Conservation (phyloP, 164 flowering plant species). For the Liriodendron chinense region DNA sequence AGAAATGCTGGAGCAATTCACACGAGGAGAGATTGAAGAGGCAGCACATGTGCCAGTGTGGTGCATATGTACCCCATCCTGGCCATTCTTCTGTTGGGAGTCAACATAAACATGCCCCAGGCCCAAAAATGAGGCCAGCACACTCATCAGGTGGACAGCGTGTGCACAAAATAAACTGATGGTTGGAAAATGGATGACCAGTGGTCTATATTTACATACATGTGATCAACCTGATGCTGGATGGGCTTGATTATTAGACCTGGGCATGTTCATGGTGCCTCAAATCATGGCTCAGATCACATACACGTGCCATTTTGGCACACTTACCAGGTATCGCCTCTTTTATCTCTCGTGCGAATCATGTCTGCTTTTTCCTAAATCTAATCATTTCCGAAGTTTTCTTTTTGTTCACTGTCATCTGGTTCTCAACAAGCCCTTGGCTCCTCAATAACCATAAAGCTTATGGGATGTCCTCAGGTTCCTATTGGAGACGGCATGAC, state of each 20-base stretch:
- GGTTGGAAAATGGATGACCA: neutral
- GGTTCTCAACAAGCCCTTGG: neutral
- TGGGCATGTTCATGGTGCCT: neutral
- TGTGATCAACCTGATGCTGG: neutral
- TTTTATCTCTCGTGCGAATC: neutral
- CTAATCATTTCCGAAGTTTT: neutral
- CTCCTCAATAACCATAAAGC: conserved; percentile 7
- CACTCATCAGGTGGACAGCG: no score
- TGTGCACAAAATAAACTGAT: no score
- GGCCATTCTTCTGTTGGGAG: neutral
- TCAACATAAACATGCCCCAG: neutral
- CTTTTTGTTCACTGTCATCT: neutral
- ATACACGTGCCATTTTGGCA: neutral
- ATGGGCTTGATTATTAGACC: neutral
- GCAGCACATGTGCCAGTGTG: neutral
- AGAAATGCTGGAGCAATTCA: neutral
- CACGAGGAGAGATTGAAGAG: neutral
- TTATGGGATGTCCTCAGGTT: conserved; percentile 41
- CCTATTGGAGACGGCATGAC: conserved; percentile 97
- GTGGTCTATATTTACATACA: neutral
- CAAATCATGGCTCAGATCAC: neutral
- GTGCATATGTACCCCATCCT: neutral
- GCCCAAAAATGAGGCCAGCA: neutral
- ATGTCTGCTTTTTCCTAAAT: neutral
- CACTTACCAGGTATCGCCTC: neutral